Base-by-base conservation (phyloP, 2,329 filamentous ascomycete species). In the Sphaerulina musiva region DNA sequence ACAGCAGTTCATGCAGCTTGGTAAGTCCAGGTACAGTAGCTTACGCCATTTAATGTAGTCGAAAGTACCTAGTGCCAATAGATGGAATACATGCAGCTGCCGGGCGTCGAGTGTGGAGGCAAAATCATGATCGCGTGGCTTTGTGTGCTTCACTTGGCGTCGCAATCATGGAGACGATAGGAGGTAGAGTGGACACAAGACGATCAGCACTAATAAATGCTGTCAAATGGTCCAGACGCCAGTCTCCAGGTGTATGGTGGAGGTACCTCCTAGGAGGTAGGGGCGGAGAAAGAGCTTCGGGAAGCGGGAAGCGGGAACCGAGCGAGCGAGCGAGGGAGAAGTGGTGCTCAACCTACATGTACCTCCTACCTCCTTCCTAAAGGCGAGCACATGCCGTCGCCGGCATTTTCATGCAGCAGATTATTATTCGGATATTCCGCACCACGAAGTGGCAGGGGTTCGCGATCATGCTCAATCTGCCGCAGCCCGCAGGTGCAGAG, bases 81-180 rank as follows among this genome's bases (percentile, higher is more conserved):
- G 14, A 14, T 39, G 10, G 36, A 11, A 12, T 14, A 39, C 36
- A 39, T 39, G 14, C 10, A 11, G 45, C 31, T 47, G 26, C 14
- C 14, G 14, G 14, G 14, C 14, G 36, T 34, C 31, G 14, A 48
- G 17, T 48, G 31, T 48, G 32, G 23, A 14, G 36, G 32, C 14
- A 17, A 31, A 39, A 29, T n/a, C 14, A 41, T 48, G 39, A 29
- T 34, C 14, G 46, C 46, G 46, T 48, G 32, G 46, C 46, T 48
- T 38, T 39, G 34, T 48, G 46, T 8, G 46, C 32, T 29, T 17
- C 46, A 48, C 46, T 38, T 23, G 46, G 46, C 36, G 17, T 48
- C 46, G 46, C 32, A 40, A 17, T 40, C 34, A 23, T 17, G 14
- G 14, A 17, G 14, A 17, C 14, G 14, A 17, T 17, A 17, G 14